Evolutionary conservation across 805 yeast species (phyloP), one percentile per base, ranked within the genome.

Genomic region (Yarrowia sp.): DNA sequence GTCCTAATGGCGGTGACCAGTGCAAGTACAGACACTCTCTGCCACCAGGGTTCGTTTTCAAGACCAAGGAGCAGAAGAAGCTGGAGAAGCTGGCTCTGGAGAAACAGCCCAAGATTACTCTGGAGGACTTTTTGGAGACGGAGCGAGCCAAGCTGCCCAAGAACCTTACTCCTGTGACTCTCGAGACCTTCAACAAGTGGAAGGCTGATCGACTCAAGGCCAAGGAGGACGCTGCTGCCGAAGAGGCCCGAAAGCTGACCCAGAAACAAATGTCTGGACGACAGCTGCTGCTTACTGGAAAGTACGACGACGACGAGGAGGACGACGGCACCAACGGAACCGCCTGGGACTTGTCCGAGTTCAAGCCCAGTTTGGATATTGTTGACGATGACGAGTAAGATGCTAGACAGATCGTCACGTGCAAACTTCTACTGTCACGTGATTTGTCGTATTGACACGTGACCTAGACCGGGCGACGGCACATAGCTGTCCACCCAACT

Each of bases 21-120:
- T 95, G 99, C 84, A 93, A 88, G 80, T 95, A 95, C 80, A 87
- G 85, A 77, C 99, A 95, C 77, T 89, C 98, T 9, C 81, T 95
- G 73, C 99, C 99, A 43, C 92, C 96, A 52, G 99, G 99, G 0
- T 96, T 92, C 77, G 96, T 90, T 66, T 83, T 95, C 78, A 95
- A 95, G 82, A 96, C 99, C 38, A 93, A 92, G 78, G 99, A 95
- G 75, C 97, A 95, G 76, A 88, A 90, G 82, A 83, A 92, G 73
- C 78, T 90, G 72, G 99, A 95, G 77, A 88, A 86, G 72, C 81
- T 88, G 75, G 97, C 96, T 7, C 82, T 85, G 24, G 97, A 90
- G 63, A 80, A 83, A 64, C 90, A 89, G 72, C 97, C 96, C 64
- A 88, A 88, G 80, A 89, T 96, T 72, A 90, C 98, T 0, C 81